phyloP scores from a whole-genome alignment of 139 green algal genomes.

The Dunaliella sp. region DNA sequence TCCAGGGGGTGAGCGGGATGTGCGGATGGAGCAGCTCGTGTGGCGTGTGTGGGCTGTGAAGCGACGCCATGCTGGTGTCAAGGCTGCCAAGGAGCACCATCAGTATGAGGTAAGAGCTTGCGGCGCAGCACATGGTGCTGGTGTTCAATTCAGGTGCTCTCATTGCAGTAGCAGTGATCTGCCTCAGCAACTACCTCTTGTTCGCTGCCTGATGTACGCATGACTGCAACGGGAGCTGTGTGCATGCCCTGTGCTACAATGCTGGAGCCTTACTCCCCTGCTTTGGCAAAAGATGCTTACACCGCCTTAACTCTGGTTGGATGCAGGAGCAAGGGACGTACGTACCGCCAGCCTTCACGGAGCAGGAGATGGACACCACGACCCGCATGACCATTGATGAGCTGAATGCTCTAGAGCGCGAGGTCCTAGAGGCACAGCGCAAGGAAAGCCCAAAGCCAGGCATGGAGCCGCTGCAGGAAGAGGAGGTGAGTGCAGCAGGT shows the following conservation, averaged over 20 bases:
- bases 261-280: neutral
- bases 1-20: constrained; percentile 44
- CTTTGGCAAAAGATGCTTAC: neutral
- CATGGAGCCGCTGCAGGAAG: neutral
- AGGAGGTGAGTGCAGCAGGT: neutral
- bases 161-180: too few species aligned
- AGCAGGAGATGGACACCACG: constrained; percentile 14
- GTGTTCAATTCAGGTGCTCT: too few species aligned
- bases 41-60: constrained; percentile 88
- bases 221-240: neutral
- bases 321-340: neutral
- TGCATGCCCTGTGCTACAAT: neutral
- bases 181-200: neutral
- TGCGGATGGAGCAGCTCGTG: constrained; percentile 75
- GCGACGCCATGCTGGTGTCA: constrained; percentile 44
- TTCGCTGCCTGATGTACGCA: neutral
- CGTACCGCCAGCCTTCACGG: neutral
- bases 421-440: neutral
- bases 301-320: neutral
- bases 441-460: neutral
- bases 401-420: neutral
- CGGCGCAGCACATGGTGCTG: too few species aligned
- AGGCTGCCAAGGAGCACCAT: neutral
- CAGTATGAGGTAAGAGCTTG: constrained; percentile 12
- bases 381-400: constrained; percentile 15